A percentile compares a stretch with the other conserved stretches of the same genome.
Evolutionary conservation across 2,329 filamentous ascomycete species (phyloP).

Genomic region (Metarhizium album): DNA sequence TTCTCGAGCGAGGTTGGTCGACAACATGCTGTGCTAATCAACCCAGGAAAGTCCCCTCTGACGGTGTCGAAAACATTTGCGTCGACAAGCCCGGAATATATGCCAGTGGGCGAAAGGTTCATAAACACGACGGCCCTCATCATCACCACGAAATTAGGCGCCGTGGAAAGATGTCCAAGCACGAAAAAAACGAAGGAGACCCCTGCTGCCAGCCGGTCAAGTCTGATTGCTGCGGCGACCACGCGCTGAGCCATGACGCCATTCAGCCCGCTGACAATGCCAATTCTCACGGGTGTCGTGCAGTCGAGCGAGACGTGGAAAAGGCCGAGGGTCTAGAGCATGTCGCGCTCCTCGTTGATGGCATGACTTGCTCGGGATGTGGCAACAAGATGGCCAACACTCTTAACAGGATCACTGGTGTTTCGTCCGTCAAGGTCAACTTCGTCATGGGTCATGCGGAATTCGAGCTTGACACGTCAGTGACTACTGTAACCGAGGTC

Average conservation of each 20-base stretch:
- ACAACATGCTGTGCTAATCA: conserved; percentile 17
- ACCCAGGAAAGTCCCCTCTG: not conserved
- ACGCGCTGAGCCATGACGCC: conserved; percentile 5
- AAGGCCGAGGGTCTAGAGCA: conserved; percentile 16
- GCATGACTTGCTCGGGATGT: conserved; percentile 28
- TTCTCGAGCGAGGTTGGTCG: conserved; percentile 18
- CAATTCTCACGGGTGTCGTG: not conserved
- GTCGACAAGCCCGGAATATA: not conserved
- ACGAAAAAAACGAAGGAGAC: conserved; percentile 4
- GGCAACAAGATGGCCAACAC: conserved; percentile 22
- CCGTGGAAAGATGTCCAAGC: conserved; percentile 10
- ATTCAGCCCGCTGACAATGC: not conserved
- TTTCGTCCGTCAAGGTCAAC: conserved; percentile 23
- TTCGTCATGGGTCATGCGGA: conserved; percentile 28
- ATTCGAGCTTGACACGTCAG: conserved; percentile 17
- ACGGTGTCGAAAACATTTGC: not conserved
- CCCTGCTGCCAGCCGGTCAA: conserved; percentile 3
- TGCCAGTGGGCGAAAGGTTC: conserved; percentile 5
- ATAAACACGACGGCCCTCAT: conserved; percentile 6
- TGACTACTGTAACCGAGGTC: conserved; percentile 16
- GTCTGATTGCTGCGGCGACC: conserved; percentile 8
- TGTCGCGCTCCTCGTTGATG: conserved; percentile 19
- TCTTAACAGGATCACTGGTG: conserved; percentile 16
- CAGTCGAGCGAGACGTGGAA: conserved; percentile 14
- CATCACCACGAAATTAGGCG: conserved; percentile 14